phyloP scores from a whole-genome alignment of 2,329 filamentous ascomycete species.

The Aspergillus aculeatinus region DNA sequence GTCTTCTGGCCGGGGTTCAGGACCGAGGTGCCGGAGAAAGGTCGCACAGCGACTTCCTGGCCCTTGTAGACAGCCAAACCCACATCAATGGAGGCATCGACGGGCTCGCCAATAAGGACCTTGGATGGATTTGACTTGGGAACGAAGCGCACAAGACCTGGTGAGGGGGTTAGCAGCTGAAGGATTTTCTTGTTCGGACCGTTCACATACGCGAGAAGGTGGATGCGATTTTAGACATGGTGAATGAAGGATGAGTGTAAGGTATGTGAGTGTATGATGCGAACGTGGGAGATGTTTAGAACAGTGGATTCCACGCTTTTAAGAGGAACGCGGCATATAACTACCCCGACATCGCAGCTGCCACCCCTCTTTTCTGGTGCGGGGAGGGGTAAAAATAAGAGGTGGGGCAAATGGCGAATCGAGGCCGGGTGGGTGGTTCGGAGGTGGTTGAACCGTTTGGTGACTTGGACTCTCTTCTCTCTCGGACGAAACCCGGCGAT shows the following conservation, averaged over 20 bases:
- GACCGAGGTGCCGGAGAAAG: conserved; percentile 60
- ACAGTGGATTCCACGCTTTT: not conserved
- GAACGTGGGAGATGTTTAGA: not conserved
- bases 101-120: conserved; percentile 58
- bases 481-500: conserved; percentile 12
- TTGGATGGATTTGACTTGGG: conserved; percentile 52
- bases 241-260: not conserved
- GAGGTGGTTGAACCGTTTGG: too few relatives aligned
- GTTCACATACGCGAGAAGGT: conserved; percentile 36
- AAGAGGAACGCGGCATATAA: conserved; percentile 21
- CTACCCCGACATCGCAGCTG: conserved; percentile 22
- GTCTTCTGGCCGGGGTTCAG: conserved; percentile 55
- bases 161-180: conserved; percentile 4
- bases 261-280: not conserved
- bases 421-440: not conserved
- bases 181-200: not conserved
- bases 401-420: not conserved
- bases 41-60: conserved; percentile 55
- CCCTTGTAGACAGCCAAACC: conserved; percentile 57
- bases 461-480: not conserved
- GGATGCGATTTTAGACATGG: conserved; percentile 38
- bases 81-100: conserved; percentile 55
- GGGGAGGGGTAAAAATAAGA: conserved; percentile 1
- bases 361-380: conserved; percentile 1
- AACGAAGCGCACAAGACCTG: conserved; percentile 61